Evolutionary conservation across 2,329 filamentous ascomycete genomes (phyloP).

Genomic region (Botryotinia narcissicola): DNA sequence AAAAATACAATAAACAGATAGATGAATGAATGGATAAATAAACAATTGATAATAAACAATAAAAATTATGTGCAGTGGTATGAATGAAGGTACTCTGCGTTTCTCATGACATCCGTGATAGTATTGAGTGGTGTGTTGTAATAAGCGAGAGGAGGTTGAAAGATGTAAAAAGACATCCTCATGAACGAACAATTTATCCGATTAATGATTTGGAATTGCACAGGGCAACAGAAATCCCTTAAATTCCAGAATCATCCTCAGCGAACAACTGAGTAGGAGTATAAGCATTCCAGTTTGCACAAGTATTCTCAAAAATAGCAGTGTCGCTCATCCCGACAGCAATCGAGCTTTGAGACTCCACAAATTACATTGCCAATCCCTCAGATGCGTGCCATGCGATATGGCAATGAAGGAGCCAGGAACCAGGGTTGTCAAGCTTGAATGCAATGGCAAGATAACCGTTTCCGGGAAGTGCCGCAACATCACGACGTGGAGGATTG

Average conservation of each 20-base stretch:
- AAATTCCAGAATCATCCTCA: conserved; percentile 36
- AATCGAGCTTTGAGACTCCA: conserved; percentile 41
- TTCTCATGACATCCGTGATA: not conserved
- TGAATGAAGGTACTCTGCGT: not conserved
- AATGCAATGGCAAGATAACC: conserved; percentile 38
- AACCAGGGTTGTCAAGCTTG: conserved; percentile 38
- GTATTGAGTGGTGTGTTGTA: not conserved
- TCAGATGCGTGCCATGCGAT: conserved; percentile 53
- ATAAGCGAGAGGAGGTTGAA: not conserved
- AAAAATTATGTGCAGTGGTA: not conserved
- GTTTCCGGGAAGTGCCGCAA: conserved; percentile 45
- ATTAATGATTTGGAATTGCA: not conserved
- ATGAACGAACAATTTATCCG: not conserved
- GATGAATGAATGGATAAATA: not conserved
- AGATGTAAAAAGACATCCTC: not conserved
- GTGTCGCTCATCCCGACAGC: conserved; percentile 25
- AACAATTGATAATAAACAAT: not conserved
- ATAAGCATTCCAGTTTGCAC: conserved; percentile 30
- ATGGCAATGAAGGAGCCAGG: conserved; percentile 41
- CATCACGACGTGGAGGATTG: conserved; percentile 54
- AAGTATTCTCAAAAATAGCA: conserved; percentile 27
- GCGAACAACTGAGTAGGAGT: conserved; percentile 20
- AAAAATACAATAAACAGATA: not conserved
- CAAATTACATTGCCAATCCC: conserved; percentile 52
- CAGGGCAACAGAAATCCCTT: not conserved